Base-by-base conservation (phyloP, 495 filamentous ascomycete species). In the Hypoxylon intermedium region DNA sequence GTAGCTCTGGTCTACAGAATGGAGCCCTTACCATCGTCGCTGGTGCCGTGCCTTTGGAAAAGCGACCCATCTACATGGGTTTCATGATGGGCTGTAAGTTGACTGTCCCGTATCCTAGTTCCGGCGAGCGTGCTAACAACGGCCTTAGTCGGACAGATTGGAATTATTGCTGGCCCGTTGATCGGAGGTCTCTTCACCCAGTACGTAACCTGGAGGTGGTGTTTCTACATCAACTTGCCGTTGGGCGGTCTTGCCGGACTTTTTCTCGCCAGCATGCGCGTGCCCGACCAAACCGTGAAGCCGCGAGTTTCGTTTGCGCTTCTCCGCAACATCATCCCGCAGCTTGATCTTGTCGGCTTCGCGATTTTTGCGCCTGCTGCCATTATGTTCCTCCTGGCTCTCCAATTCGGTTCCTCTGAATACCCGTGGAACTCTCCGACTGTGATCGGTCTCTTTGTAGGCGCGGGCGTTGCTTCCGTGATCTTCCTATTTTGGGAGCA, bases 171-270 rank as follows among this genome's bases (percentile, higher is more conserved):
- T n/a, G 74, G 72, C 0, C 86, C 86, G 0, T 50, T 88, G 20
- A 60, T 88, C 16, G 85, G 86, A 41, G 87, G 87, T 19, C 78
- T 81, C 0, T 84, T 91, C 43, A 90, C 88, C 0, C 79, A 87
- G 33, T 75, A 83, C 28, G 74, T 67, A 81, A 69, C 55, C 24
- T 77, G 74, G 74, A 48, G 74, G 7, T 80, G 77, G 77, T 80
- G 85, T 65, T 87, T 88, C 65, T 88, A 87, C 60, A 86, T 90
- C 51, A 89, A 88, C 63, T 75, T 88, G 18, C 85, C 85, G 0
- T 75, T 87, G 36, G 85, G 84, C 11, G 83, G 58, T 3, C 44
- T 84, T 18, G 75, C 79, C 1, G 77, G 71, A 5, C 13, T 78
- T 6, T 56, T 67, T 9, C 23, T 76, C 12, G 45, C 78, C 21